Base-by-base conservation (phyloP, 2,329 filamentous ascomycete genomes). In the Stemphylium lycopersici region DNA sequence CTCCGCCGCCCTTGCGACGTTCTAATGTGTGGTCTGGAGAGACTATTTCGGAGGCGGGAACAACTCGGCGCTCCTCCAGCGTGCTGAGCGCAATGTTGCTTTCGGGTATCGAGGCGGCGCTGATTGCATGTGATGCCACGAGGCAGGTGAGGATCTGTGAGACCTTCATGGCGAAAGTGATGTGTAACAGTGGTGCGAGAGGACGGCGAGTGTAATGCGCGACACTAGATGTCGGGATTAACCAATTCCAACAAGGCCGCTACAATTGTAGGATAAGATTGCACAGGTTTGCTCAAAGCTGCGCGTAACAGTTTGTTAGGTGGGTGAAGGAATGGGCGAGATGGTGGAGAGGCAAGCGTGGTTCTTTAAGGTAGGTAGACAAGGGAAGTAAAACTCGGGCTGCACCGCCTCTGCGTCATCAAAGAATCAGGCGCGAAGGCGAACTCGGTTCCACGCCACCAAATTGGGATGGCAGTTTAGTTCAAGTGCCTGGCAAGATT, bases 1-100 rank as follows among this genome's bases (percentile, higher is more conserved):
- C 72, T 5, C 72, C 74, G 11, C 74, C 74, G 11, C 74, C 74
- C 54, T 76, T 76, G 36, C 74, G 71, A 58, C 69, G 72, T 51
- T 74, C 71, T 44, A 76, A 53, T 10, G 67, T 65, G 57, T 74
- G 56, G 18, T 72, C 68, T 37, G 72, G 65, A 4, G 72, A 62
- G 31, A 74, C 49, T 37, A 73, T 52, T 32, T 64, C 63, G 22
- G 66, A 49, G 33, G 55, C 24, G 45, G 54, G 37, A 33, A 56
- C 33, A 52, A 58, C 29, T 49, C 59, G 45, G 26, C 61, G 66
- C 7, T 58, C 62, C 29, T 63, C 60, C 24, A 68, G 59, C 1
- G 65, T 20, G 16, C 53, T 57, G 40, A 74, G 50, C 10, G 68
- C 67, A 48, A 67, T 60, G 34, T 69, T 56, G 18, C 54, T 26